phyloP scores from a whole-genome alignment of 2,329 filamentous ascomycete species.

The Diaporthe citrichinensis region DNA sequence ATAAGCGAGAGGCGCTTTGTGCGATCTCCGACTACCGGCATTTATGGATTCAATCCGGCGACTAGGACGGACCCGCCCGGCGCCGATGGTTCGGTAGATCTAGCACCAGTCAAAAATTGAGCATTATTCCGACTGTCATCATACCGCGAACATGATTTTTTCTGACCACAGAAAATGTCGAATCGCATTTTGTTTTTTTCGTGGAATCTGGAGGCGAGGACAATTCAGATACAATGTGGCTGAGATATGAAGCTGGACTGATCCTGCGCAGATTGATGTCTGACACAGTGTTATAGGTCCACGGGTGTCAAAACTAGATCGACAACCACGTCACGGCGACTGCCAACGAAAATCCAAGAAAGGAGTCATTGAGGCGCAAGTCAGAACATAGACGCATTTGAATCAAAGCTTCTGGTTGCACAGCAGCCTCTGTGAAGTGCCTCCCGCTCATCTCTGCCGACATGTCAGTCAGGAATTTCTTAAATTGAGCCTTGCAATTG shows the following conservation, averaged over 20 bases:
- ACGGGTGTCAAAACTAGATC: neutral
- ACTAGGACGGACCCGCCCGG: slow-evolving; percentile 5
- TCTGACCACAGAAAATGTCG: neutral
- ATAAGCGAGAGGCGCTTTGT: slow-evolving; percentile 11
- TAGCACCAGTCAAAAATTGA: neutral
- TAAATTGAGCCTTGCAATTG: neutral
- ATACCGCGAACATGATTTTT: neutral
- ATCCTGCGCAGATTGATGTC: neutral
- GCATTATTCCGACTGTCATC: neutral
- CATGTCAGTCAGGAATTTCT: neutral
- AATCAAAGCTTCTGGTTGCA: neutral
- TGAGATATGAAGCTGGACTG: neutral
- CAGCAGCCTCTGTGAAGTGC: neutral
- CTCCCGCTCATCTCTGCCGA: neutral
- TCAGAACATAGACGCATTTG: neutral
- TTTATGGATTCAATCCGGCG: slow-evolving; percentile 8
- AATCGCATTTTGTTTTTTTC: neutral
- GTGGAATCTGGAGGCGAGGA: too few species aligned
- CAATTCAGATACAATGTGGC: neutral
- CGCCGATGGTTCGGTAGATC: slow-evolving; percentile 4
- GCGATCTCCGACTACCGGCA: slow-evolving; percentile 23
- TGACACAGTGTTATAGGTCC: too few species aligned
- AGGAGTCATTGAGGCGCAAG: too few species aligned
- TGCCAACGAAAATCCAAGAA: neutral
- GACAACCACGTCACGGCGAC: neutral